Evolutionary conservation across 441 rosid genomes (phyloP).

Genomic region (Populus hybrid): DNA sequence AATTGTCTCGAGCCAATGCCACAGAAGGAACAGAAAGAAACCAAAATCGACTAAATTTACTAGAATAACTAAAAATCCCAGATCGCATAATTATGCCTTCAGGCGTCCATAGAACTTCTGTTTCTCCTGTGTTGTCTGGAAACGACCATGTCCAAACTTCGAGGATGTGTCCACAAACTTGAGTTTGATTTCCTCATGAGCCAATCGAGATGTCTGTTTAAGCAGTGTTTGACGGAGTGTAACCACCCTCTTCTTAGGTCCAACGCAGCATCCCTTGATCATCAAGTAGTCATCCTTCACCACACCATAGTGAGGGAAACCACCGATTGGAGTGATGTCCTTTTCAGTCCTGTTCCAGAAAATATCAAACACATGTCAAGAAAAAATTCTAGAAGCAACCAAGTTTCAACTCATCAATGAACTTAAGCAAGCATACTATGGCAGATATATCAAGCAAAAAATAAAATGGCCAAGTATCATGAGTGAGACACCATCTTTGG

Average conservation of each 20-base stretch:
- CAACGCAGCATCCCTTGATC: constrained; percentile 91
- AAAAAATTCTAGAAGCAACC: neutral
- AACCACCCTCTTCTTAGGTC: constrained; percentile 92
- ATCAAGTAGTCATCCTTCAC: constrained; percentile 80
- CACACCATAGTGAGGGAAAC: constrained; percentile 88
- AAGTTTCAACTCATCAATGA: neutral
- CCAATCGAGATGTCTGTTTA: constrained; percentile 73
- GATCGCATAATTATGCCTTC: constrained; percentile 36
- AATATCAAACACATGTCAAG: neutral
- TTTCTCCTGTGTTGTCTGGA: constrained; percentile 76
- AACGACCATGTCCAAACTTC: constrained; percentile 79
- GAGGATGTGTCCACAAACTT: constrained; percentile 87
- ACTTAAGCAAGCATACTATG: neutral
- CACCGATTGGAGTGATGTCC: constrained; percentile 85
- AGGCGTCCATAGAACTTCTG: constrained; percentile 52
- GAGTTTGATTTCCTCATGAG: constrained; percentile 70
- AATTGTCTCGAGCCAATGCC: neutral
- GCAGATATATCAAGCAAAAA: neutral
- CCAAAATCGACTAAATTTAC: constrained; percentile 12
- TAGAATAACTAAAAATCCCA: constrained; percentile 4
- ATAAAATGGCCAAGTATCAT: neutral
- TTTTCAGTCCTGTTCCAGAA: constrained; percentile 70
- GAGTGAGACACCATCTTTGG: too few relatives aligned
- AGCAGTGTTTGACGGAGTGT: constrained; percentile 76
- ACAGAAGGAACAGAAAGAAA: neutral